A percentile compares a stretch with the other conserved stretches of the same genome.
Evolutionary conservation across 202 grass and related monocot species (phyloP).

Genomic region (Eragrostis tef): DNA sequence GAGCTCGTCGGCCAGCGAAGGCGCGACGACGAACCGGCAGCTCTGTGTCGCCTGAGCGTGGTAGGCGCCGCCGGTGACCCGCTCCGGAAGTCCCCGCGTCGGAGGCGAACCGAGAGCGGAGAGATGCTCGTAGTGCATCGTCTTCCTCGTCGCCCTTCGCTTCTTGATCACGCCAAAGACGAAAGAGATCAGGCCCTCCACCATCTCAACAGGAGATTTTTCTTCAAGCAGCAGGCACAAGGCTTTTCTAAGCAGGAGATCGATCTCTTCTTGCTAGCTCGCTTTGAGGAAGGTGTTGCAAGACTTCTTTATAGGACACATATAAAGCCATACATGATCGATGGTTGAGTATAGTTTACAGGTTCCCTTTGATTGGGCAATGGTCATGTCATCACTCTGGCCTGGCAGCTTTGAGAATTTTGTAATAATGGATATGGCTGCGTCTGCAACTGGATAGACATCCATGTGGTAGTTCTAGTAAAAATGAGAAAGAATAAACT

Average conservation of each 20-base stretch:
- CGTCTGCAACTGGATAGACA: not conserved
- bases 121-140: constrained; percentile 14
- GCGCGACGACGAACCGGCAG: constrained; percentile 43
- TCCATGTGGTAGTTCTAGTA: not conserved
- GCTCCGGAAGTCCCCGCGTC: not conserved
- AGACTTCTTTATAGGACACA: constrained; percentile 14
- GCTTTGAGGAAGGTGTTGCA: not conserved
- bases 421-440: not conserved
- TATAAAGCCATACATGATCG: not conserved
- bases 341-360: not conserved
- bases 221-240: not conserved
- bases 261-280: not conserved
- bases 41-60: constrained; percentile 6
- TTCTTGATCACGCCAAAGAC: constrained; percentile 53
- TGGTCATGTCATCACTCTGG: not conserved
- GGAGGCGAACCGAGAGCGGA: constrained; percentile 1
- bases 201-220: not conserved
- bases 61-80: not conserved
- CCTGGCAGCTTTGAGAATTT: constrained; percentile 20
- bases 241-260: not conserved
- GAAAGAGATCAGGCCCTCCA: constrained; percentile 56
- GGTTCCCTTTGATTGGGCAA: not conserved
- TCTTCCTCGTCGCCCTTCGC: constrained; percentile 35
- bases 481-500: not conserved
- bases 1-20: constrained; percentile 39